Evolutionary conservation across 768 basidiomycete species (phyloP), one percentile per base, ranked within the genome.

Genomic region (Leccinum rimulosum): DNA sequence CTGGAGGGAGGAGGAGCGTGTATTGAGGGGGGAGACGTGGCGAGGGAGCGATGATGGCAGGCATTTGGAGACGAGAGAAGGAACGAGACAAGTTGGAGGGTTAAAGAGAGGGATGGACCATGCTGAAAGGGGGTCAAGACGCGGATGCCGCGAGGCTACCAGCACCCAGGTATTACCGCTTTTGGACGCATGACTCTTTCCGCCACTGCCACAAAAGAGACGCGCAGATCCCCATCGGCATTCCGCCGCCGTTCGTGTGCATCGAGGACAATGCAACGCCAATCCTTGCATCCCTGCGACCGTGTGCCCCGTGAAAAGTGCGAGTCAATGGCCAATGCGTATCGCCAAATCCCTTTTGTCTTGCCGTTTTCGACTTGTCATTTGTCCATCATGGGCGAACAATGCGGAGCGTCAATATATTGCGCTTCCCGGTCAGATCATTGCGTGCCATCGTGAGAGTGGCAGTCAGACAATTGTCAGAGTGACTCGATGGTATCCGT

Each of bases 31-130:
- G 72, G 55, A 62, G 61, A 65, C 74, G 75, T 12, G 78, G 76
- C 9, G 72, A 68, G 25, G 79, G 77, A 15, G 77, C 74, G 66
- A 78, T 59, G 71, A 82, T 79, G 70, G 77, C 65, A 62, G 76
- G 74, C 76, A 79, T 79, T 58, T 56, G 14, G 17, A 35, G 14
- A 9, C 22, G 55, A 22, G 38, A 28, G 52, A 58, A 51, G 33
- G 67, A 70, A 67, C 72, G 67, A 59, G 72, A 74, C 72, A 76
- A 74, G 51, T 22, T 33, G 33, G 73, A 71, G 64, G 68, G 70
- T 62, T 65, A 68, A 66, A 68, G 66, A 70, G 71, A 68, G 65
- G 65, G 54, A 31, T 51, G 62, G 54, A 22, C 54, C 64, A 68
- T 64, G 61, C 56, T 64, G 69, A 74, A 66, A 63, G 64, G 65